These are phyloP conservation scores for Fusarium brevicatenulatum DNA, from an alignment of 2,329 filamentous ascomycete genomes.

Conservation along the genomic window DNA sequence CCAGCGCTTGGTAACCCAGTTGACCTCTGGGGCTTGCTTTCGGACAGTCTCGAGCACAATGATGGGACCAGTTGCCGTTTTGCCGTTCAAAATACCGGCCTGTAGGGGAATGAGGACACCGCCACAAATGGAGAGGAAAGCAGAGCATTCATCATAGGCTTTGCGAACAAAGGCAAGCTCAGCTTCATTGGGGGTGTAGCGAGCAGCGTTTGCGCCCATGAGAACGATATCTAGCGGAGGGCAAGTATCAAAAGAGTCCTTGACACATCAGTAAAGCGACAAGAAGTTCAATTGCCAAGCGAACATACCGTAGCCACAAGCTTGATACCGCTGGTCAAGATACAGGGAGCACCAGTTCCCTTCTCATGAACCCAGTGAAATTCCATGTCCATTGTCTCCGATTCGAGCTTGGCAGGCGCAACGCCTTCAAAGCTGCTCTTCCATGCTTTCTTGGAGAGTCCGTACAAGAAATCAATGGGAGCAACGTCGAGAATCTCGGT, in stretches of 20 bases:
- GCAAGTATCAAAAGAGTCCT: conserved; percentile 54
- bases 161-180: conserved; percentile 53
- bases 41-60: conserved; percentile 43
- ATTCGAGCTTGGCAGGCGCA: conserved; percentile 18
- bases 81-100: conserved; percentile 51
- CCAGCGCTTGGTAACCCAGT: conserved; percentile 54
- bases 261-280: background rate
- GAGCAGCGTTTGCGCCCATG: conserved; percentile 49
- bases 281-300: rapidly evolving
- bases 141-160: conserved; percentile 47
- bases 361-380: conserved; percentile 51
- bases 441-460: conserved; percentile 29
- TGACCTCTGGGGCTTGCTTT: conserved; percentile 41
- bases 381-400: conserved; percentile 43
- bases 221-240: conserved; percentile 54
- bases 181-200: conserved; percentile 45
- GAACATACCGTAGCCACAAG: conserved; percentile 45
- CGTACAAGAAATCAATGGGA: conserved; percentile 46
- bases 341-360: conserved; percentile 8
- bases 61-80: conserved; percentile 52
- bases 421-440: conserved; percentile 27
- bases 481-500: conserved; percentile 51
- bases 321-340: conserved; percentile 43
- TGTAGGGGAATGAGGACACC: conserved; percentile 47
- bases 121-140: conserved; percentile 54